Base-by-base conservation (phyloP, 202 grass and related monocot genomes). In the Dendrocalamus latiflorus region DNA sequence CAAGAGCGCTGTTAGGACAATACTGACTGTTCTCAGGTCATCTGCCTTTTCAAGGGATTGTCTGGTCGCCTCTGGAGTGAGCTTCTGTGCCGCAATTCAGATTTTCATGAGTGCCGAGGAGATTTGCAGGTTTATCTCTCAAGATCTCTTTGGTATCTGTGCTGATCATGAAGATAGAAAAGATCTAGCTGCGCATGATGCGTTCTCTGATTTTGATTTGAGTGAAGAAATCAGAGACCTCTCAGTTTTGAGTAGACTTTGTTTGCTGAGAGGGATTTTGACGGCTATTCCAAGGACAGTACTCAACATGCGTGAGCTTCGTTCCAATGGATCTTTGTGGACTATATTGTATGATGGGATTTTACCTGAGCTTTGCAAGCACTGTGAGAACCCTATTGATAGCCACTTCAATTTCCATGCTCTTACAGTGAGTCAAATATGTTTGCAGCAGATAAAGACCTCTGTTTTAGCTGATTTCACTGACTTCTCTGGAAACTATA, bases 361-460 rank as follows among this genome's bases (percentile, higher is more conserved):
- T n/a, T n/a, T n/a, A n/a, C n/a, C n/a, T n/a, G n/a, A n/a, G n/a
- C n/a, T n/a, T n/a, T n/a, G n/a, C n/a, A n/a, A n/a, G n/a, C n/a
- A n/a, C n/a, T n/a, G n/a, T n/a, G n/a, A n/a, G n/a, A n/a, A n/a
- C n/a, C n/a, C n/a, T n/a, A n/a, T n/a, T n/a, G n/a, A n/a, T n/a
- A n/a, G n/a, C n/a, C n/a, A n/a, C n/a, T n/a, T n/a, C n/a, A n/a
- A n/a, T n/a, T n/a, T n/a, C n/a, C n/a, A n/a, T n/a, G n/a, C n/a
- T n/a, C n/a, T n/a, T n/a, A n/a, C n/a, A n/a, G n/a, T n/a, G n/a
- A n/a, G n/a, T n/a, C n/a, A n/a, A n/a, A n/a, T n/a, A n/a, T n/a
- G n/a, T n/a, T n/a, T n/a, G n/a, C n/a, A n/a, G n/a, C 39, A 92
- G 93, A 93, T 95, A 82, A 98, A 98, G 79, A 92, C 96, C n/a